Conservation (phyloP, 2,329 filamentous ascomycete species). For the Phyllosticta capitalensis region DNA sequence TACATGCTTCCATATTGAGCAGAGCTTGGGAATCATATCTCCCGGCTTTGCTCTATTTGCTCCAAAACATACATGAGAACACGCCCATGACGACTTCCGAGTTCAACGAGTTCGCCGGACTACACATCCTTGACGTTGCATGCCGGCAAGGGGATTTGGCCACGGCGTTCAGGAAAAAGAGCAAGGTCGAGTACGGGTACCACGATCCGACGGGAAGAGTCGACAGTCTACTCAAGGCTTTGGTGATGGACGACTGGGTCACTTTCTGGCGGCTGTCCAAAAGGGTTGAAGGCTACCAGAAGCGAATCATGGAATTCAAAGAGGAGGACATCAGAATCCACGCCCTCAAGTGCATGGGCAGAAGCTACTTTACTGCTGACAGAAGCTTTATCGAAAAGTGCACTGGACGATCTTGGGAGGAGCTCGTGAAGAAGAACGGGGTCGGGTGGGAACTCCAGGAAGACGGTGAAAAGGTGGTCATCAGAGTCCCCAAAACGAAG, state of each 20-base stretch:
- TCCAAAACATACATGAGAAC: conserved; percentile 59
- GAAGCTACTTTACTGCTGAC: conserved; percentile 68
- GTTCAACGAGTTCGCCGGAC: conserved; percentile 67
- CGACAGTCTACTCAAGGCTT: conserved; percentile 55
- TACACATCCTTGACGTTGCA: conserved; percentile 78
- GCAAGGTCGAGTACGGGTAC: conserved; percentile 29
- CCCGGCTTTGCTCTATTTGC: conserved; percentile 70
- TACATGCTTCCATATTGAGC: conserved; percentile 71
- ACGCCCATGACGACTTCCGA: conserved; percentile 63
- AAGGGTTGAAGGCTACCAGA: conserved; percentile 70
- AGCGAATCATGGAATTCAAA: conserved; percentile 71
- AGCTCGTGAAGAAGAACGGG: conserved; percentile 53
- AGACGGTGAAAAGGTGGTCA: conserved; percentile 58
- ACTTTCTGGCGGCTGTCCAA: conserved; percentile 62
- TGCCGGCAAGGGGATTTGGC: conserved; percentile 70
- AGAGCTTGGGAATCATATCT: conserved; percentile 83
- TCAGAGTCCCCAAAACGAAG: conserved; percentile 51
- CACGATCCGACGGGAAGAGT: conserved; percentile 39
- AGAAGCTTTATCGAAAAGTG: conserved; percentile 58
- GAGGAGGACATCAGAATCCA: conserved; percentile 64
- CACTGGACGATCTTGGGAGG: conserved; percentile 61
- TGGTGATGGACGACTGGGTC: conserved; percentile 77
- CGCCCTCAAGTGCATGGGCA: conserved; percentile 77
- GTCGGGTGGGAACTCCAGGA: conserved; percentile 76
- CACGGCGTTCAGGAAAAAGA: conserved; percentile 59